Base-by-base conservation (phyloP, 306 rosid genomes). In the Datisca glomerata region DNA sequence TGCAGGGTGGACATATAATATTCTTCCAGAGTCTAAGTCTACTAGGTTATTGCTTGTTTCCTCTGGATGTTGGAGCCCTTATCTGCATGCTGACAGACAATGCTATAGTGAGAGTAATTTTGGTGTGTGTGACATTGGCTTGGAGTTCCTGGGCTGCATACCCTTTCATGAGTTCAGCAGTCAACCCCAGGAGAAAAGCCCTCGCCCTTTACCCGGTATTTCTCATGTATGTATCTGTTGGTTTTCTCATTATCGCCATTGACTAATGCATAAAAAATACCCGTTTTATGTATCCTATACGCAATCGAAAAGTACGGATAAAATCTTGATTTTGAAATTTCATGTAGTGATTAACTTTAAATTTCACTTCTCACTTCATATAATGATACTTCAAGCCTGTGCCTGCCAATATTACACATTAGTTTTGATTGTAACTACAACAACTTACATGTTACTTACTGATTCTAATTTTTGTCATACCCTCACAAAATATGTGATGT, bases 101-200 rank as follows among this genome's bases (percentile, higher is more conserved):
- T 61, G 93, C 84, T 24, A 40, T 84, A 41, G 31, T 80, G 81
- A 89, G 84, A 71, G 42, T 89, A 47, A 60, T 80, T 45, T 93
- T 80, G 60, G 98, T 80, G 9, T 60, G 81, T 41, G 93, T 89
- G 63, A 77, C 98, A 18, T 52, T 89, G 67, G 95, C 91, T 12
- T 89, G 98, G 98, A 89, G 98, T 49, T 84, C 93, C 12, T 89
- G 98, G 98, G 83, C 98, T 12, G 98, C 98, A 16, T 89, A 89
- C 56, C 98, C 98, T 56, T 89, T 84, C 74, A 89, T 89, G 95
- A 89, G 98, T 35, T 68, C 98, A 45, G 98, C 95, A 18, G 98
- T 89, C 57, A 89, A 84, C 66, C 98, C 98, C 1, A 77, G 98
- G 71, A 82, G 98, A 68, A 89, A 89, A 66, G 98, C 98, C 29